These are phyloP conservation scores for Diplodia scrobiculata DNA, from an alignment of 2,329 filamentous ascomycete genomes.

Conservation along the genomic window DNA sequence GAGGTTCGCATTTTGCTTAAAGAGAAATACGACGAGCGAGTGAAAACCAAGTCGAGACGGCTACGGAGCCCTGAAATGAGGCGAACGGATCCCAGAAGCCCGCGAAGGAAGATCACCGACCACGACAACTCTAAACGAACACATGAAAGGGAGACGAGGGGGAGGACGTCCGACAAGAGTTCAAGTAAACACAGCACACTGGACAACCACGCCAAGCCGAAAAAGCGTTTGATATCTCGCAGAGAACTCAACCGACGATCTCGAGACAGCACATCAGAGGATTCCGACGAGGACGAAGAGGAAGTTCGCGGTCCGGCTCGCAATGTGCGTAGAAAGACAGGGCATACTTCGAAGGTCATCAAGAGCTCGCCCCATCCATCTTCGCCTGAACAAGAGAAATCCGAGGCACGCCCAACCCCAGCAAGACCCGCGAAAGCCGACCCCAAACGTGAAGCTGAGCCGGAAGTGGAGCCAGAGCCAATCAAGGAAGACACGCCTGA, in stretches of 20 bases:
- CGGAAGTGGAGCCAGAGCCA: conserved; percentile 35
- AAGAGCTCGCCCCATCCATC: conserved; percentile 27
- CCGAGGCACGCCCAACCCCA: not conserved
- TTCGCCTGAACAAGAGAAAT: conserved; percentile 21
- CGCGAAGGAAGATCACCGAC: conserved; percentile 34
- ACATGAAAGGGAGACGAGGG: conserved; percentile 35
- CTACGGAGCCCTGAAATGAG: conserved; percentile 29
- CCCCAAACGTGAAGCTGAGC: conserved; percentile 17
- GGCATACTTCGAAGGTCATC: conserved; percentile 17
- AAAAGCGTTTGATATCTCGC: conserved; percentile 41
- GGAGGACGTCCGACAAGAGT: conserved; percentile 21
- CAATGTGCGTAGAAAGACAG: conserved; percentile 24
- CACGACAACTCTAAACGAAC: conserved; percentile 38
- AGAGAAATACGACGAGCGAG: conserved; percentile 67
- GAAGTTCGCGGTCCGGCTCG: conserved; percentile 37
- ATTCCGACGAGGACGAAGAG: conserved; percentile 44
- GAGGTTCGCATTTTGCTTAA: conserved; percentile 82
- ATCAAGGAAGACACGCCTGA: conserved; percentile 27
- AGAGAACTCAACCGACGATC: conserved; percentile 42
- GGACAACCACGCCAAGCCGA: conserved; percentile 30
- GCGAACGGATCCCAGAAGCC: conserved; percentile 39
- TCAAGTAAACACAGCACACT: not conserved
- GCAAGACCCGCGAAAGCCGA: conserved; percentile 10
- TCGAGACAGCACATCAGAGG: conserved; percentile 31
- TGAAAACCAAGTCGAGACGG: conserved; percentile 21